Conservation (phyloP, 352 stramenopile genomes). For the Globisporangium alternatum region DNA sequence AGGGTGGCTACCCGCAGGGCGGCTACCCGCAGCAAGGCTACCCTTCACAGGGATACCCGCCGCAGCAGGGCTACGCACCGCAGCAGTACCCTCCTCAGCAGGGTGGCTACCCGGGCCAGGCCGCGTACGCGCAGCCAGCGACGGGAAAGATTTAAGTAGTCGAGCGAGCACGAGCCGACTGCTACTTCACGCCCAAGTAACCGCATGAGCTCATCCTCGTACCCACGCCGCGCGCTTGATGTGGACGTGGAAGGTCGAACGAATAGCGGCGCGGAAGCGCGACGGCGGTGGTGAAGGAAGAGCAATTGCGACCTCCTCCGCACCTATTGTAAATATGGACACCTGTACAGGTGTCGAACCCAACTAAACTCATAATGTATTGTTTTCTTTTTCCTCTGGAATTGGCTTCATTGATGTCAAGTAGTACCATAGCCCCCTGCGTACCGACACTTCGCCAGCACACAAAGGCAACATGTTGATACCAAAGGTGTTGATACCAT, state of each 20-base stretch:
- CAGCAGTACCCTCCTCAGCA: constrained; percentile 32
- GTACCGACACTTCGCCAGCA: neutral
- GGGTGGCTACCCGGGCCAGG: constrained; percentile 19
- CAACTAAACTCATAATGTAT: constrained; percentile 13
- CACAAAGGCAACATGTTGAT: neutral
- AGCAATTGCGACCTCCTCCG: neutral
- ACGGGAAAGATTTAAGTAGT: constrained; percentile 10
- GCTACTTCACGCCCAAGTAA: neutral
- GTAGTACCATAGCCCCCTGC: neutral
- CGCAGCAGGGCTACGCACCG: constrained; percentile 19
- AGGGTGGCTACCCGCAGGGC: constrained; percentile 38
- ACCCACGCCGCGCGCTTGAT: neutral
- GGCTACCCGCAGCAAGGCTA: constrained; percentile 29
- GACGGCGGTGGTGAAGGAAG: too few species aligned
- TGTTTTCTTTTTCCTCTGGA: neutral
- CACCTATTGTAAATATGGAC: constrained; percentile 9
- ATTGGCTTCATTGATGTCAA: neutral
- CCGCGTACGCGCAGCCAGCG: constrained; percentile 12
- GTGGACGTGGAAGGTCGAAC: neutral
- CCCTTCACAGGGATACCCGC: constrained; percentile 33
- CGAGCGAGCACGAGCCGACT: neutral
- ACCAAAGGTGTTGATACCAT: neutral
- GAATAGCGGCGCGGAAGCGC: neutral
- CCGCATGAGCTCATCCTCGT: neutral
- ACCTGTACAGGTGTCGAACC: neutral